Evolutionary conservation across 768 basidiomycete genomes (phyloP).

Genomic region (Suillus spraguei): DNA sequence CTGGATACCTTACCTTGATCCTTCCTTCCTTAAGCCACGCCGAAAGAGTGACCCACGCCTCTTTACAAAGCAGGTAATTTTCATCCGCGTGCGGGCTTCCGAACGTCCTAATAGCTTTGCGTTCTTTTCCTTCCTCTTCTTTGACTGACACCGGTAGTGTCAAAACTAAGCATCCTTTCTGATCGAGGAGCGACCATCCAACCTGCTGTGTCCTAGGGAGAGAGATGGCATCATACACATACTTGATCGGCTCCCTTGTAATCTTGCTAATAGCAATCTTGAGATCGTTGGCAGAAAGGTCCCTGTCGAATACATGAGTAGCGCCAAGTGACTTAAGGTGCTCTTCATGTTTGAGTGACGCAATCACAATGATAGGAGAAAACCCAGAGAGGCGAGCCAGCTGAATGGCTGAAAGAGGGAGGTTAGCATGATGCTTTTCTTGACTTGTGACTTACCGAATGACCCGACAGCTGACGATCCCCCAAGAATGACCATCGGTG

Average conservation of each 20-base stretch:
- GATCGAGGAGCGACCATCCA: constrained; percentile 35
- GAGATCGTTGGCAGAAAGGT: constrained; percentile 18
- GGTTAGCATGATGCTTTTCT: neutral
- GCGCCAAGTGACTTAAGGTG: constrained; percentile 41
- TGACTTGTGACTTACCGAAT: constrained; percentile 36
- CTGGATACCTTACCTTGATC: constrained; percentile 28
- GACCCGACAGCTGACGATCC: constrained; percentile 52
- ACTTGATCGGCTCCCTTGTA: constrained; percentile 19
- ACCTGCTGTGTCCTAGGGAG: constrained; percentile 36
- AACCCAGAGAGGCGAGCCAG: constrained; percentile 43
- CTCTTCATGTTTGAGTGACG: constrained; percentile 33
- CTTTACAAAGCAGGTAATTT: constrained; percentile 22
- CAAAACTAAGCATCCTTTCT: constrained; percentile 34
- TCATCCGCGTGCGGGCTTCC: constrained; percentile 25
- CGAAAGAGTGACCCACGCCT: constrained; percentile 22
- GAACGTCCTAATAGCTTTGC: constrained; percentile 24
- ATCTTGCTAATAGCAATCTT: constrained; percentile 28
- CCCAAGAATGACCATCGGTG: constrained; percentile 50
- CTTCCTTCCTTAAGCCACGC: constrained; percentile 28
- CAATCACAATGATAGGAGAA: constrained; percentile 43
- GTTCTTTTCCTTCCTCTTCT: constrained; percentile 25
- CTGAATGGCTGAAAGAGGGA: constrained; percentile 35
- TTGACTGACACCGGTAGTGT: constrained; percentile 27
- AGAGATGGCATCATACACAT: constrained; percentile 37
- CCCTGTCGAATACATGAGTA: constrained; percentile 42